Evolutionary conservation across 2,329 filamentous ascomycete genomes (phyloP).

Genomic region (Tolypocladium sp.): DNA sequence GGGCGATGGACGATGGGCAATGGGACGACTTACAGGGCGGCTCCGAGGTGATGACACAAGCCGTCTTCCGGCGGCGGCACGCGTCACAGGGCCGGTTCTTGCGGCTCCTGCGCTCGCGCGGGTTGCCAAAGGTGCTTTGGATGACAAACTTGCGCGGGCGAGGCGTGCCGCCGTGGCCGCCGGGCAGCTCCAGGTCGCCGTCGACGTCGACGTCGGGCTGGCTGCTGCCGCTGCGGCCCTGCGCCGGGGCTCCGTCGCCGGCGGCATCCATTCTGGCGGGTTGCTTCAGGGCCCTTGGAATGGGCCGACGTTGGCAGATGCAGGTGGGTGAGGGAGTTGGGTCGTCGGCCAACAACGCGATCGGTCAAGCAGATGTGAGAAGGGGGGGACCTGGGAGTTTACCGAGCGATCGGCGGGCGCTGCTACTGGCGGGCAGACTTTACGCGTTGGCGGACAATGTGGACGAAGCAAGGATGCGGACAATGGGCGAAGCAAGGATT

Average conservation of each 20-base stretch:
- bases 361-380: background rate
- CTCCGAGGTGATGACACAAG: constrained; percentile 33
- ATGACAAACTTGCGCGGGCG: constrained; percentile 27
- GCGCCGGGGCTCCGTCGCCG: background rate
- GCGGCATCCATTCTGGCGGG: background rate
- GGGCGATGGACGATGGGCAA: too few species aligned
- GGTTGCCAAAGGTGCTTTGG: constrained; percentile 30
- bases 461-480: background rate
- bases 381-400: background rate
- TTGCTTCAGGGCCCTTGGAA: too few species aligned
- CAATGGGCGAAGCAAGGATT: background rate
- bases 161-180: background rate
- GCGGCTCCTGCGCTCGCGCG: constrained; percentile 30
- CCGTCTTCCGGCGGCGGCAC: constrained; percentile 34
- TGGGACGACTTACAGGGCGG: constrained; percentile 30
- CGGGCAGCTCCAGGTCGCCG: background rate
- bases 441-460: too few species aligned
- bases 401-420: background rate
- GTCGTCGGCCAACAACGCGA: background rate
- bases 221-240: background rate
- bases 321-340: background rate
- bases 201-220: background rate
- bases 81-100: constrained; percentile 37
- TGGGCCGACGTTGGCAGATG: too few species aligned
- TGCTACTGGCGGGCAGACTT: too few species aligned